phyloP scores from a whole-genome alignment of 2,329 filamentous ascomycete species.

The Aspergillus alliaceus region DNA sequence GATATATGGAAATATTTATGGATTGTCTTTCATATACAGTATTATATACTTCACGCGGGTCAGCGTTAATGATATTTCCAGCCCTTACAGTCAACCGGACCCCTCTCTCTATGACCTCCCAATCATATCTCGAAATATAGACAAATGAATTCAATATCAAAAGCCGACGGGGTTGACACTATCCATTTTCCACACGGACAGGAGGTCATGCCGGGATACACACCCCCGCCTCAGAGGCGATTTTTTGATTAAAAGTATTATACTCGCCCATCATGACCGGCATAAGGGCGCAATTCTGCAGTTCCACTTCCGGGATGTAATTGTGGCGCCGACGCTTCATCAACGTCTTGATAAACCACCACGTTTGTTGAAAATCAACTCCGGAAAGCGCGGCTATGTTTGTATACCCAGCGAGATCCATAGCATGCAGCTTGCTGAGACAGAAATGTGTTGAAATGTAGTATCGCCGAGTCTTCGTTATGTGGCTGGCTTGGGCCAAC shows the following conservation, averaged over 20 bases:
- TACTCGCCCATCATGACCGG: background rate
- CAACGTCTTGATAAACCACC: background rate
- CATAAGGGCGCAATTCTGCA: background rate
- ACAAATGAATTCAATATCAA: too few relatives aligned
- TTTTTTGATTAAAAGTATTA: background rate
- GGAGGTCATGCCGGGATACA: background rate
- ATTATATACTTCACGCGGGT: background rate
- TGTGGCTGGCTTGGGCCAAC: constrained; percentile 23
- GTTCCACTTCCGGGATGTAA: background rate
- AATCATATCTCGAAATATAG: too few relatives aligned
- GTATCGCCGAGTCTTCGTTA: background rate
- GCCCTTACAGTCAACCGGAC: background rate
- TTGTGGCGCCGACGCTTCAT: background rate
- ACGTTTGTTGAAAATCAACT: background rate
- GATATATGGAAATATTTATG: too few relatives aligned
- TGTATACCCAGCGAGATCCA: background rate
- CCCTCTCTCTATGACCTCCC: background rate
- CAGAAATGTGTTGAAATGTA: background rate
- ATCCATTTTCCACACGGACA: background rate
- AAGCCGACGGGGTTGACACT: too few relatives aligned
- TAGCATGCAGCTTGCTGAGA: background rate
- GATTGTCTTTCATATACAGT: background rate
- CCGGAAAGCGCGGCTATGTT: background rate
- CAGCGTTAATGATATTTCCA: background rate
- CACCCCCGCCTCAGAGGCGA: too few relatives aligned